Conservation (phyloP, 208 protist species). For the Crithidia fasciculata region DNA sequence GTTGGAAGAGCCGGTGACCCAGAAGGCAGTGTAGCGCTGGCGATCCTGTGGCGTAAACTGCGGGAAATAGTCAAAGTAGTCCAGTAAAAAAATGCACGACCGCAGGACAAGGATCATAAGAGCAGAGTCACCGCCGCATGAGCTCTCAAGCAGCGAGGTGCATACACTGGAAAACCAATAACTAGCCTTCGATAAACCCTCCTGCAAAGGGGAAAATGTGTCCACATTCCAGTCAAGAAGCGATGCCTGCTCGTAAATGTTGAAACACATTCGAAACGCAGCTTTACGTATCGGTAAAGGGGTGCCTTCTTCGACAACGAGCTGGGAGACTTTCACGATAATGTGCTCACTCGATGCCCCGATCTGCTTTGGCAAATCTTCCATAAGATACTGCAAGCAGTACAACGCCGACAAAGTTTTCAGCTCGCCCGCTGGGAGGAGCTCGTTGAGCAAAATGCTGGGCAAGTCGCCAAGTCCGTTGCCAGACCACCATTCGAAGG, state of each 20-base stretch:
- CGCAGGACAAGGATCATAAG: conserved; percentile 72
- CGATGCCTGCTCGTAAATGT: conserved; percentile 83
- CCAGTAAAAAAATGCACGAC: conserved; percentile 75
- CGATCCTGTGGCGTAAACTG: conserved; percentile 41
- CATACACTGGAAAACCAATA: conserved; percentile 62
- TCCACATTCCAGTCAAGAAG: conserved; percentile 89
- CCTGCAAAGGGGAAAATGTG: conserved; percentile 73
- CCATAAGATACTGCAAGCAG: conserved; percentile 87
- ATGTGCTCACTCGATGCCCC: conserved; percentile 75
- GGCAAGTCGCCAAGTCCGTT: conserved; percentile 67
- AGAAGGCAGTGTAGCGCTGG: conserved; percentile 42
- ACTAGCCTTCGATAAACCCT: conserved; percentile 70
- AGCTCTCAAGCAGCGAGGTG: conserved; percentile 62
- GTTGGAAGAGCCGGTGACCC: conserved; percentile 57
- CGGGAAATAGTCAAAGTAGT: conserved; percentile 85
- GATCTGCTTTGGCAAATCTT: conserved; percentile 84
- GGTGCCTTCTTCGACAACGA: conserved; percentile 35
- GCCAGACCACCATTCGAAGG: conserved; percentile 80
- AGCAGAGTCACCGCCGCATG: conserved; percentile 53
- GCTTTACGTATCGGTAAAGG: conserved; percentile 66
- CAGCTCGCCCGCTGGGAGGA: conserved; percentile 62
- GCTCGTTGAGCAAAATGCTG: conserved; percentile 64
- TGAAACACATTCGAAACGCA: conserved; percentile 88
- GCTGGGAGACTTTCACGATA: conserved; percentile 57
- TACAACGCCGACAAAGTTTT: conserved; percentile 82